Evolutionary conservation across 2,329 filamentous ascomycete genomes (phyloP), one percentile per base, ranked within the genome.

Genomic region (Aspergillus felis): DNA sequence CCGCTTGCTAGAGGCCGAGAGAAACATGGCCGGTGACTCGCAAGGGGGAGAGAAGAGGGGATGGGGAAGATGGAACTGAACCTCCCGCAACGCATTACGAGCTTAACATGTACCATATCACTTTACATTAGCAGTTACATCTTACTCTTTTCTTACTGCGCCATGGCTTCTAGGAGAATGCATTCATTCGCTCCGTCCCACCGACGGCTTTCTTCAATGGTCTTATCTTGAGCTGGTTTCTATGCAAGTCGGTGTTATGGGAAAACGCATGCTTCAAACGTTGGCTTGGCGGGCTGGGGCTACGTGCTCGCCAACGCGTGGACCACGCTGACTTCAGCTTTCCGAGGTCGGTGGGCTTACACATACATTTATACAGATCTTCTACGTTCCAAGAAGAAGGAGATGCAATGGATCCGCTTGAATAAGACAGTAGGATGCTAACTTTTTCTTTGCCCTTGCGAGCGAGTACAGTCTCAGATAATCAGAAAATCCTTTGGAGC

Each of bases 1-100:
- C 57, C 66, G 66, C 10, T 67, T 79, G 68, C 58, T 79, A 20
- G 77, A 79, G 3, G 61, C 68, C 0, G 77, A 79, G 63, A 64
- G 75, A 51, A 69, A 71, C 25, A 56, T 55, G 22, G 59, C 63
- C 6, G 59, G 44, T 32, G 67, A 66, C 20, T 44, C 60, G 22
- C 57, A 38, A 3, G 2, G 14, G 14, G 14, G 57, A 7, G 29
- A 56, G 22, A 56, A 51, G 24, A 56, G 28, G 44, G 62, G 61
- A 3, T 65, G 64, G 63, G 56, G 52, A 8, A 57, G 53, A 48
- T 64, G 59, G 64, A 53, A 54, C 17, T 70, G 65, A 64, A 53
- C 57, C 14, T 17, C 32, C 14, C 32, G 32, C 32, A 7, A 38
- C 14, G 32, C 14, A 38, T 44, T 22, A 24, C n/a, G n/a, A 44